Conservation (phyloP, 768 basidiomycete species). For the Boletus subcaerulescens region DNA sequence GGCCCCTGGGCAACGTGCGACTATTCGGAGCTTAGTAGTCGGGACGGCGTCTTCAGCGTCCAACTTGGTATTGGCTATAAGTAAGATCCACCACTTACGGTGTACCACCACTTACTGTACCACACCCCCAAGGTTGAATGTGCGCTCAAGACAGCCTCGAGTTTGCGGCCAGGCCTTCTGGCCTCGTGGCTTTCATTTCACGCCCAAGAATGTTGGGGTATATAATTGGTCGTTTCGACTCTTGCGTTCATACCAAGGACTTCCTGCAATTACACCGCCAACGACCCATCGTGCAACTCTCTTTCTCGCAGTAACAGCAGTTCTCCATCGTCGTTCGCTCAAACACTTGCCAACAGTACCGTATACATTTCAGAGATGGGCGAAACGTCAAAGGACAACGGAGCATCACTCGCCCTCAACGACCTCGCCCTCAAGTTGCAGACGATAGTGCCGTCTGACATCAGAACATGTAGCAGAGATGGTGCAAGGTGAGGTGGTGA, state of each 20-base stretch:
- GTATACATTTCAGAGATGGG: constrained; percentile 1
- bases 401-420: not conserved
- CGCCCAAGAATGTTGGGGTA: not conserved
- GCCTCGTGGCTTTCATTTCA: constrained; percentile 9
- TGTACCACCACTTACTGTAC: too few relatives aligned
- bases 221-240: not conserved
- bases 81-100: too few relatives aligned
- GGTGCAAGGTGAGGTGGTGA: constrained; percentile 10
- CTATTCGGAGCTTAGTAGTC: too few relatives aligned
- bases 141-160: not conserved
- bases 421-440: constrained; percentile 1
- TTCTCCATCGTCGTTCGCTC: not conserved
- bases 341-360: not conserved
- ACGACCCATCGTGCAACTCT: not conserved
- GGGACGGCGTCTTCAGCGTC: too few relatives aligned
- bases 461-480: not conserved
- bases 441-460: constrained; percentile 17
- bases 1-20: too few relatives aligned
- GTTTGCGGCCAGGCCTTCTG: not conserved
- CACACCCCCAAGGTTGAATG: too few relatives aligned
- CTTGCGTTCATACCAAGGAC: too few relatives aligned
- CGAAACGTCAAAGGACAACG: not conserved
- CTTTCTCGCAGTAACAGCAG: not conserved
- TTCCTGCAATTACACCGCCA: too few relatives aligned
- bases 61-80: too few relatives aligned